These are phyloP conservation scores for Begonia fuchsioides DNA, from an alignment of 306 rosid species.

Conservation along the genomic window DNA sequence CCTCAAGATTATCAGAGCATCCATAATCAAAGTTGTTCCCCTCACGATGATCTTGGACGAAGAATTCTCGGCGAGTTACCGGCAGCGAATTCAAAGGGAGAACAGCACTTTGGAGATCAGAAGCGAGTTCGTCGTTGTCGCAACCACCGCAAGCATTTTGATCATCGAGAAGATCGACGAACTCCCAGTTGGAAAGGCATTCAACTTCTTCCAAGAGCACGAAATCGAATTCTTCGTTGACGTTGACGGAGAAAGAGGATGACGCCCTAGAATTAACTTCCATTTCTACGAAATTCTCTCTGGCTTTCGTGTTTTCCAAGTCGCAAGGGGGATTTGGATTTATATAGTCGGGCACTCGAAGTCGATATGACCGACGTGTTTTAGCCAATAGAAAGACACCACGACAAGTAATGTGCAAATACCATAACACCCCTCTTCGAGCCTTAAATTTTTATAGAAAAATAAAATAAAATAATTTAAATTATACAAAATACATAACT, in stretches of 20 bases:
- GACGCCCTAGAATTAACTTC: background rate
- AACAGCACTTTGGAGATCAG: background rate
- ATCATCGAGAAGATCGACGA: background rate
- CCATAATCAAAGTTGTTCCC: background rate
- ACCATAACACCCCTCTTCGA: too few relatives aligned
- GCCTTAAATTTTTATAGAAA: too few relatives aligned
- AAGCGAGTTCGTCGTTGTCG: background rate
- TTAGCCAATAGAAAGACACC: too few relatives aligned
- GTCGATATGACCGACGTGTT: too few relatives aligned
- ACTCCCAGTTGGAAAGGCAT: conserved; percentile 3
- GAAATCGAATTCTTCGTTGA: conserved; percentile 1
- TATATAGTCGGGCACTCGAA: too few relatives aligned
- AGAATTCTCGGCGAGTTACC: background rate
- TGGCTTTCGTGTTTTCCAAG: too few relatives aligned
- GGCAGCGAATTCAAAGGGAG: background rate
- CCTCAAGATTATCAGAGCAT: background rate
- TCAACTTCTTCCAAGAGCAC: background rate
- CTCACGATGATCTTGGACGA: background rate
- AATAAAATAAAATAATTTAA: too few relatives aligned
- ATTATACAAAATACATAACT: too few relatives aligned
- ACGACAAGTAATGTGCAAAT: too few relatives aligned
- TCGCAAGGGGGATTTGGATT: too few relatives aligned
- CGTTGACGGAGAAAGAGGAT: background rate
- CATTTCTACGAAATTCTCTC: too few relatives aligned
- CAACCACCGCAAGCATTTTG: background rate